phyloP scores from a whole-genome alignment of 1,284 basidiomycete species.

The Ceratorhiza oryzae-sativae region DNA sequence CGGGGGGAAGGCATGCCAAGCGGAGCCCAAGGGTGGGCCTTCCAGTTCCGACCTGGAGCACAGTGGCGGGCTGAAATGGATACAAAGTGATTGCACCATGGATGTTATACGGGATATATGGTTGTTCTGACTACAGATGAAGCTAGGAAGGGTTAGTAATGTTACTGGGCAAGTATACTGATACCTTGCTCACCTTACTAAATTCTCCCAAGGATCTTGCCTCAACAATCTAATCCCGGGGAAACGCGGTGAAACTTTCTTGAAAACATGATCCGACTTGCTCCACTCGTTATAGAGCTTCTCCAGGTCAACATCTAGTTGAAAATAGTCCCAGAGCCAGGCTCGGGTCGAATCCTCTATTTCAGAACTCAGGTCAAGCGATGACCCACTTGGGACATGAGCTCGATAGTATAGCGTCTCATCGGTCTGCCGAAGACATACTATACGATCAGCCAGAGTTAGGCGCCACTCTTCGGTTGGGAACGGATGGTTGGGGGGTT shows the following conservation, averaged over 20 bases:
- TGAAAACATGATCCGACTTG: conserved; percentile 76
- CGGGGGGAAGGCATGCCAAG: conserved; percentile 86
- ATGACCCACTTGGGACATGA: conserved; percentile 58
- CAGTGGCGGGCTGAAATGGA: conserved; percentile 72
- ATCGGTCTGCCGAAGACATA: conserved; percentile 79
- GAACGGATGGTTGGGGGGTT: neutral
- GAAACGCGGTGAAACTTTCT: conserved; percentile 65
- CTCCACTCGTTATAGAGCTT: conserved; percentile 82
- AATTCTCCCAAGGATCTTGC: conserved; percentile 96
- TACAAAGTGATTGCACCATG: conserved; percentile 81
- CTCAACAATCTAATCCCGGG: conserved; percentile 75
- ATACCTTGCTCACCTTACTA: conserved; percentile 75
- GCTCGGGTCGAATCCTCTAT: conserved; percentile 68
- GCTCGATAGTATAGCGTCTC: conserved; percentile 76
- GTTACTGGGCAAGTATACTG: neutral
- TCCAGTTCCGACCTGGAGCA: conserved; percentile 54
- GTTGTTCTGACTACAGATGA: conserved; percentile 98
- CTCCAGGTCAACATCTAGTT: conserved; percentile 79
- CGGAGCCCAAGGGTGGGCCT: conserved; percentile 45
- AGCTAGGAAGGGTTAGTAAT: conserved; percentile 60
- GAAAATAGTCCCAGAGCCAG: conserved; percentile 91
- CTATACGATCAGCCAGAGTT: conserved; percentile 78
- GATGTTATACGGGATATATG: conserved; percentile 92
- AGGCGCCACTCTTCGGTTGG: conserved; percentile 71
- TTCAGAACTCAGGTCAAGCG: conserved; percentile 51